These are phyloP conservation scores for Raffaelea ambrosiae DNA, from an alignment of 2,329 filamentous ascomycete species.

Conservation along the genomic window DNA sequence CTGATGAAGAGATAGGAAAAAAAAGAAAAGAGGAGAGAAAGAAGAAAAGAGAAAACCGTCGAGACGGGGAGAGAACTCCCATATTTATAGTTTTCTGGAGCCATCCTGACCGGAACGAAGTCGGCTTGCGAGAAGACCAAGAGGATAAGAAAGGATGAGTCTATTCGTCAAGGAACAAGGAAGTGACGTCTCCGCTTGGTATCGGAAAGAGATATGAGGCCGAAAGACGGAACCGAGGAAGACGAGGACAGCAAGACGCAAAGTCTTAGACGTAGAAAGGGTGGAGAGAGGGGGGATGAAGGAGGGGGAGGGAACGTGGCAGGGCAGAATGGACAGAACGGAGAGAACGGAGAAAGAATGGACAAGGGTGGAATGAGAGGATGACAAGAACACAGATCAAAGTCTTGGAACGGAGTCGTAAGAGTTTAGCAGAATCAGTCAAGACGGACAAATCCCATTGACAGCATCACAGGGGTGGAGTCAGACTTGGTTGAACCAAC, in stretches of 20 bases:
- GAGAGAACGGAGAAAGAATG: too few species aligned
- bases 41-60: constrained; percentile 41
- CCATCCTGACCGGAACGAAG: constrained; percentile 25
- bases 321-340: background rate
- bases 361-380: background rate
- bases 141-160: constrained; percentile 33
- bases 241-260: constrained; percentile 5
- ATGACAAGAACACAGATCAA: background rate
- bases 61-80: constrained; percentile 36
- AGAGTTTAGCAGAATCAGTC: background rate
- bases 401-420: background rate
- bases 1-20: constrained; percentile 26
- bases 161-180: constrained; percentile 30
- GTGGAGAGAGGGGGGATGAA: constrained; percentile 1
- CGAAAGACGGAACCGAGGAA: constrained; percentile 16
- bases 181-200: constrained; percentile 31
- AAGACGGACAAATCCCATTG: background rate
- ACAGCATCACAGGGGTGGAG: constrained; percentile 12
- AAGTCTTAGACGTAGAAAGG: constrained; percentile 6
- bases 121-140: constrained; percentile 22
- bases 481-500: constrained; percentile 15
- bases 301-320: background rate
- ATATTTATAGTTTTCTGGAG: constrained; percentile 56
- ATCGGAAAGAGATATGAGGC: constrained; percentile 18
- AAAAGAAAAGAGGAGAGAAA: constrained; percentile 47